phyloP scores from a whole-genome alignment of 2,329 filamentous ascomycete species.

The Didymella exigua region DNA sequence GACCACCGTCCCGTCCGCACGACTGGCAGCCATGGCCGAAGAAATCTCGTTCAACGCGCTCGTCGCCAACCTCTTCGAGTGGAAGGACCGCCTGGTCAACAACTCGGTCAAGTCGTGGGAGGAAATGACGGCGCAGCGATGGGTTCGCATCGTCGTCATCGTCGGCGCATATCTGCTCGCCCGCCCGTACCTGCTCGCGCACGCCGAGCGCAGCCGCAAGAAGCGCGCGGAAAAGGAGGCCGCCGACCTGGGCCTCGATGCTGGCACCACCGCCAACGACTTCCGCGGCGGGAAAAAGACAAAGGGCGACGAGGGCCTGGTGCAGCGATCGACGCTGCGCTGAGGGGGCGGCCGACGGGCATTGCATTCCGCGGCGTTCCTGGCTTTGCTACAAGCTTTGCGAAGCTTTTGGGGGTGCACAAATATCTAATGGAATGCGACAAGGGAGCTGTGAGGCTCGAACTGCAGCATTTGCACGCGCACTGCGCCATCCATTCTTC shows the following conservation, averaged over 20 bases:
- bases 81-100: slow-evolving; percentile 45
- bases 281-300: slow-evolving; percentile 36
- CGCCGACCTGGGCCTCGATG: slow-evolving; percentile 49
- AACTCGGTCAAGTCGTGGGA: slow-evolving; percentile 54
- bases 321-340: slow-evolving; percentile 67
- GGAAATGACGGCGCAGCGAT: slow-evolving; percentile 53
- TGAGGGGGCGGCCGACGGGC: slow-evolving; percentile 6
- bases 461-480: slow-evolving; percentile 10
- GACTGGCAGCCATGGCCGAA: slow-evolving; percentile 21
- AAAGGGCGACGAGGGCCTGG: slow-evolving; percentile 69
- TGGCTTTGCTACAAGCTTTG: slow-evolving; percentile 23
- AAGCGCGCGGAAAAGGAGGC: slow-evolving; percentile 63
- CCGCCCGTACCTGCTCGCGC: slow-evolving; percentile 74
- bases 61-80: slow-evolving; percentile 37
- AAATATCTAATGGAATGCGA: slow-evolving; percentile 25
- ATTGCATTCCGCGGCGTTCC: slow-evolving; percentile 20
- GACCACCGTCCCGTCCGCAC: background rate
- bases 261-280: slow-evolving; percentile 40
- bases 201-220: slow-evolving; percentile 67
- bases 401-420: slow-evolving; percentile 27
- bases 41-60: slow-evolving; percentile 19
- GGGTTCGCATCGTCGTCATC: slow-evolving; percentile 72
- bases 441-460: slow-evolving; percentile 5
- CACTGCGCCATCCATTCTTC: slow-evolving; percentile 11
- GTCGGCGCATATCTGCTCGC: slow-evolving; percentile 73